Evolutionary conservation across 805 yeast genomes (phyloP).

Genomic region (Candida nanaspora): DNA sequence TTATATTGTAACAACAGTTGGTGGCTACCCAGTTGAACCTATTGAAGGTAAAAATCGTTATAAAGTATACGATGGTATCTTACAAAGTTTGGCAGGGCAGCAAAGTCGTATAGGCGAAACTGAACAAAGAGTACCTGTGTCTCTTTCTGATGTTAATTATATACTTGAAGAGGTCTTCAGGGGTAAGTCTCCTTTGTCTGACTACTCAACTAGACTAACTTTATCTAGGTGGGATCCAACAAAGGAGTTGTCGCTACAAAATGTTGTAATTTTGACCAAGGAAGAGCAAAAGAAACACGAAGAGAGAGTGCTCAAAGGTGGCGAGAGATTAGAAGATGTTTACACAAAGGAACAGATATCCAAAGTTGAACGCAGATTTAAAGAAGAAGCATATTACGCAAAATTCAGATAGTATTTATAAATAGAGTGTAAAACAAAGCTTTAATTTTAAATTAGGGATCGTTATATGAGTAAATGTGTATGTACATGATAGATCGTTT

Average conservation of each 20-base stretch:
- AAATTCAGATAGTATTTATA: slow-evolving; percentile 31
- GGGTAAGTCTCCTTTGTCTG: slow-evolving; percentile 85
- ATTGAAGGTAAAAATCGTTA: slow-evolving; percentile 84
- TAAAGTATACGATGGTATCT: slow-evolving; percentile 76
- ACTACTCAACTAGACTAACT: slow-evolving; percentile 71
- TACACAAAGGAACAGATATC: slow-evolving; percentile 54
- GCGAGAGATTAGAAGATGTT: slow-evolving; percentile 54
- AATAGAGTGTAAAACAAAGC: background rate
- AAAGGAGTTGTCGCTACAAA: slow-evolving; percentile 59
- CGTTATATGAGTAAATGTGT: background rate
- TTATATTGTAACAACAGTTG: slow-evolving; percentile 64
- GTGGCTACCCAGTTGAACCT: slow-evolving; percentile 89
- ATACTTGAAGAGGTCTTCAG: slow-evolving; percentile 87
- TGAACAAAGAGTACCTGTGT: slow-evolving; percentile 71
- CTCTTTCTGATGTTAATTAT: slow-evolving; percentile 69
- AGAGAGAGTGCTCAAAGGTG: slow-evolving; percentile 60
- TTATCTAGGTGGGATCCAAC: slow-evolving; percentile 80
- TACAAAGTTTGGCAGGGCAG: slow-evolving; percentile 83
- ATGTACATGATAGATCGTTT: background rate
- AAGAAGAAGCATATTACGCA: slow-evolving; percentile 69
- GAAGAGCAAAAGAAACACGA: slow-evolving; percentile 85
- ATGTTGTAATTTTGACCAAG: slow-evolving; percentile 80
- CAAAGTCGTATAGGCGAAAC: slow-evolving; percentile 66
- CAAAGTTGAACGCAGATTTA: slow-evolving; percentile 54
- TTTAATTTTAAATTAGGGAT: no score